Conservation (phyloP, 306 rosid genomes). For the Castanospermum australe region DNA sequence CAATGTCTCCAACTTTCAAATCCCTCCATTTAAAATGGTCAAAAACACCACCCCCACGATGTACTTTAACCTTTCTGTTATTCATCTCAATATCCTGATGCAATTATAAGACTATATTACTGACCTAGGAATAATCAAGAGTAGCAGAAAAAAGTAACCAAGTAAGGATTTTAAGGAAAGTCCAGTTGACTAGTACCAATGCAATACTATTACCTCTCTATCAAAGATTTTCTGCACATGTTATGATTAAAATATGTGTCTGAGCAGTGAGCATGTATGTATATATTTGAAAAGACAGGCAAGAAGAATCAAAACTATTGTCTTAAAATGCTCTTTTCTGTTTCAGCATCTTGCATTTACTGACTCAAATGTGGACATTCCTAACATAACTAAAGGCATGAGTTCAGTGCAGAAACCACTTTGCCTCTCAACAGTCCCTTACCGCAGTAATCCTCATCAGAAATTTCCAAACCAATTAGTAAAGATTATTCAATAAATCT, state of each 20-base stretch:
- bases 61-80: conserved; percentile 80
- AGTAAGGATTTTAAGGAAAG: neutral
- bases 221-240: neutral
- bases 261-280: neutral
- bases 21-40: conserved; percentile 78
- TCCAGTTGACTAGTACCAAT: too few species aligned
- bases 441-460: neutral
- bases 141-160: neutral
- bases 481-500: neutral
- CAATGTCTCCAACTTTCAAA: conserved; percentile 85
- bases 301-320: neutral
- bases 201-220: neutral
- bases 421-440: neutral
- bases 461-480: neutral
- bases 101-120: conserved; percentile 37
- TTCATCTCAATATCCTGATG: conserved; percentile 88
- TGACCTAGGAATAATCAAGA: conserved; percentile 19
- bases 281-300: too few species aligned
- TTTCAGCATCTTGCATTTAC: neutral
- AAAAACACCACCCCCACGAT: conserved; percentile 60
- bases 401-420: neutral
- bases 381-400: neutral
- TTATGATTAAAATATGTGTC: neutral
- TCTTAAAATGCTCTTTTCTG: neutral
- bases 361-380: neutral